Conservation (phyloP, 179 eudicot genomes). For the Dionaea muscipula region DNA sequence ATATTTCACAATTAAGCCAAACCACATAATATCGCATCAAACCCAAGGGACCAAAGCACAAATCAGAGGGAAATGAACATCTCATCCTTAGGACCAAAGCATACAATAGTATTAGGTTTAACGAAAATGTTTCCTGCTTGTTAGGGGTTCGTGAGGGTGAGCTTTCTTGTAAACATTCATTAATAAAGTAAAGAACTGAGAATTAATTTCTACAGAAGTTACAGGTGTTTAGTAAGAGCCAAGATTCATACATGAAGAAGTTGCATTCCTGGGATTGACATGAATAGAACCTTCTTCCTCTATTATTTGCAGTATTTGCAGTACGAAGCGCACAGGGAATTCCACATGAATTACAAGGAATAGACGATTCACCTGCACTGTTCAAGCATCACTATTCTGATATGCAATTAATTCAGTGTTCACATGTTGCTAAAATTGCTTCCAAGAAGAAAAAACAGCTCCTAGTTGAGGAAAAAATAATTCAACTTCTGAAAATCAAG, state of each 20-base stretch:
- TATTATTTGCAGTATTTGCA: constrained; percentile 73
- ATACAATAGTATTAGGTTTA: too few relatives aligned
- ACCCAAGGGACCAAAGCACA: background rate
- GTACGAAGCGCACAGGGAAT: constrained; percentile 45
- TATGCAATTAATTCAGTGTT: background rate
- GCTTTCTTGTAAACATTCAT: too few relatives aligned
- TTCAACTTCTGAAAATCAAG: too few relatives aligned
- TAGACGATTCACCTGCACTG: constrained; percentile 46
- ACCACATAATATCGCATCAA: background rate
- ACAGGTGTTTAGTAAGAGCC: constrained; percentile 6
- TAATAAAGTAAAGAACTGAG: too few relatives aligned
- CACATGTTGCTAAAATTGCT: too few relatives aligned
- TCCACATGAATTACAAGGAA: constrained; percentile 63
- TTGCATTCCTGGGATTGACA: constrained; percentile 75
- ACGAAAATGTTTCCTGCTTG: too few relatives aligned
- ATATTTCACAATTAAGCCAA: background rate
- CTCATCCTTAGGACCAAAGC: too few relatives aligned
- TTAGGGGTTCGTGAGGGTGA: too few relatives aligned
- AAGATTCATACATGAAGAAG: constrained; percentile 65
- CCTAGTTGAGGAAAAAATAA: too few relatives aligned
- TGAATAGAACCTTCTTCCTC: constrained; percentile 79
- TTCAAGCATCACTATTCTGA: constrained; percentile 3
- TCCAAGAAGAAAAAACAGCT: background rate
- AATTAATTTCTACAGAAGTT: background rate
- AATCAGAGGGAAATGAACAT: too few relatives aligned